Evolutionary conservation across 2,329 filamentous ascomycete species (phyloP).

Genomic region (Hypoxylon sp.): DNA sequence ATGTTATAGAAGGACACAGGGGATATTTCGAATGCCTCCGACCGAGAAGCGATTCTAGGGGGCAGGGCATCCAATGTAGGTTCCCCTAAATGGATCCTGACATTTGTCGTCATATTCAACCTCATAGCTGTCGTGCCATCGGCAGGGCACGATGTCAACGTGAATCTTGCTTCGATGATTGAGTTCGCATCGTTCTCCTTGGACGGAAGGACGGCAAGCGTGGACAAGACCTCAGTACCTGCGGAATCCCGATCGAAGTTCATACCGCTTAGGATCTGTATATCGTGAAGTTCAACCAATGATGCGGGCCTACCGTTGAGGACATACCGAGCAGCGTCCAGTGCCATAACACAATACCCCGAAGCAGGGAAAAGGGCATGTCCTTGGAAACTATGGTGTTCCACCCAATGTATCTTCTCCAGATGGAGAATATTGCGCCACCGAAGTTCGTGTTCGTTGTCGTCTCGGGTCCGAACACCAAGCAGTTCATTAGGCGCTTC

Average conservation of each 20-base stretch:
- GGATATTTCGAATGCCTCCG: conserved; percentile 53
- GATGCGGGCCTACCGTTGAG: conserved; percentile 44
- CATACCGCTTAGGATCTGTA: conserved; percentile 50
- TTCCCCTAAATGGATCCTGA: conserved; percentile 53
- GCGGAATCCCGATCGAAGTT: conserved; percentile 49
- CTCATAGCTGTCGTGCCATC: conserved; percentile 54
- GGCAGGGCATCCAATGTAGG: conserved; percentile 50
- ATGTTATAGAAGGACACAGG: conserved; percentile 57
- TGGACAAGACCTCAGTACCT: conserved; percentile 57
- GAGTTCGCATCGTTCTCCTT: conserved; percentile 12
- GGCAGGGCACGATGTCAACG: conserved; percentile 53
- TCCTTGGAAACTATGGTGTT: conserved; percentile 59
- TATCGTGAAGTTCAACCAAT: conserved; percentile 47
- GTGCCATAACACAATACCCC: conserved; percentile 62
- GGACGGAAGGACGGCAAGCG: conserved; percentile 47
- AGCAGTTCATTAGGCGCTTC: conserved; percentile 55
- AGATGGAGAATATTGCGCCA: conserved; percentile 59
- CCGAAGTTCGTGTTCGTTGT: conserved; percentile 53
- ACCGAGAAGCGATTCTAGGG: conserved; percentile 25
- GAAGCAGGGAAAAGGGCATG: conserved; percentile 62
- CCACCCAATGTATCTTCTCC: conserved; percentile 57
- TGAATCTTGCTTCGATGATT: conserved; percentile 52
- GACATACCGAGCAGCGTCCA: conserved; percentile 57
- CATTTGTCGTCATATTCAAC: conserved; percentile 53
- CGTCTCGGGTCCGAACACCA: conserved; percentile 55